phyloP scores from a whole-genome alignment of 768 basidiomycete species.

The Mrakia gelida region DNA sequence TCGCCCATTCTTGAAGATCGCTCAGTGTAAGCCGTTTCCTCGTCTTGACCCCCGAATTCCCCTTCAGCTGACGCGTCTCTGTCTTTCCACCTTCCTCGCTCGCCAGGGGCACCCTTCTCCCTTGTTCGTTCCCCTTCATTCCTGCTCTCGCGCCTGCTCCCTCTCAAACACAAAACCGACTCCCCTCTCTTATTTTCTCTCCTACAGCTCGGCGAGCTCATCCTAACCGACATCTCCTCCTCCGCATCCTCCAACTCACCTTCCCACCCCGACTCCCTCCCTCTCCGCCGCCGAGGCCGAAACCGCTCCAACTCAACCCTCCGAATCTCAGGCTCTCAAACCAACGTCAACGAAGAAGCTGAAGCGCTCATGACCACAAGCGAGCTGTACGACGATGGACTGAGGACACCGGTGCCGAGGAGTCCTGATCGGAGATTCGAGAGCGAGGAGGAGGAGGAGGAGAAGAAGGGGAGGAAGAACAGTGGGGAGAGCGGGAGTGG shows the following conservation, averaged over 20 bases:
- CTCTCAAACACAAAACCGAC: not conserved
- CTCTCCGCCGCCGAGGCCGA: not conserved
- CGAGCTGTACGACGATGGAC: slow-evolving; percentile 37
- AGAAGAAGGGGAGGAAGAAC: not conserved
- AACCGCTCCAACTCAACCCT: slow-evolving; percentile 1
- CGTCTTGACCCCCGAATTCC: no score
- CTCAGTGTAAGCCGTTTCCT: not conserved
- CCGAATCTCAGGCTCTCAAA: slow-evolving; percentile 20
- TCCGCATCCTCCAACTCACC: slow-evolving; percentile 5
- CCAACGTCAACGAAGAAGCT: slow-evolving; percentile 27
- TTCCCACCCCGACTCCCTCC: slow-evolving; percentile 8
- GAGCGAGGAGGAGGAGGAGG: not conserved
- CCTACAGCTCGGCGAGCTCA: slow-evolving; percentile 72
- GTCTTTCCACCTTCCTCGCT: not conserved
- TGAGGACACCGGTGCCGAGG: slow-evolving; percentile 28
- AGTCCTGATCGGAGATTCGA: not conserved
- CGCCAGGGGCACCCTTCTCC: slow-evolving; percentile 72
- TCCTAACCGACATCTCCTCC: slow-evolving; percentile 57
- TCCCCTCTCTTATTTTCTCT: not conserved
- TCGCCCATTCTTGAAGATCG: not conserved
- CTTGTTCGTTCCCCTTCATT: slow-evolving; percentile 52
- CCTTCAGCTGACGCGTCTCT: not conserved
- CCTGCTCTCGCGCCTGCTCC: no score
- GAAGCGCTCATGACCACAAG: slow-evolving; percentile 42
- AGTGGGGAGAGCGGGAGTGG: not conserved